Conservation (phyloP, 163 green algal genomes). For the Scenedesmus sp. region DNA sequence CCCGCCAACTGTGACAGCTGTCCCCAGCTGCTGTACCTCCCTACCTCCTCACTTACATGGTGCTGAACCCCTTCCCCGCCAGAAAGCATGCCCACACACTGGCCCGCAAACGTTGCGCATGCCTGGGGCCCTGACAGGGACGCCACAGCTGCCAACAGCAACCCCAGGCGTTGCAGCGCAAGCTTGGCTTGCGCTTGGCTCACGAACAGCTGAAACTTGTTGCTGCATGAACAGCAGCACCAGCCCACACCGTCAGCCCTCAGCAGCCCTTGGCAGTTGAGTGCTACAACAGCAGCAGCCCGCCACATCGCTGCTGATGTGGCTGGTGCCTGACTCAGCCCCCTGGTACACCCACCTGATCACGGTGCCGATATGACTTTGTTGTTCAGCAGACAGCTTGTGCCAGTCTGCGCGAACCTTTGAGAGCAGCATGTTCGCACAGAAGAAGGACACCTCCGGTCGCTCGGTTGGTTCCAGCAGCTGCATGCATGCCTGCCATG, state of each 20-base stretch:
- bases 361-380: not conserved
- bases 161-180: conserved; percentile 49
- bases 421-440: conserved; percentile 55
- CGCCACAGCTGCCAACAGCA: conserved; percentile 55
- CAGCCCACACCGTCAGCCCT: conserved; percentile 33
- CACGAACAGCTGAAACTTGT: conserved; percentile 49
- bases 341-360: conserved; percentile 46
- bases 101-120: conserved; percentile 29
- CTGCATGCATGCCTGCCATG: conserved; percentile 50
- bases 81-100: conserved; percentile 49
- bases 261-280: conserved; percentile 10
- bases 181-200: conserved; percentile 40
- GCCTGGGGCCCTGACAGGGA: conserved; percentile 39
- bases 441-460: conserved; percentile 51
- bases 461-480: conserved; percentile 21
- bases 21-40: not conserved
- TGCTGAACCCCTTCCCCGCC: conserved; percentile 38
- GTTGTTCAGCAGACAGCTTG: conserved; percentile 50
- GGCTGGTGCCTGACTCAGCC: not conserved
- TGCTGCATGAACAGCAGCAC: conserved; percentile 30
- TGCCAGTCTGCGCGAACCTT: conserved; percentile 53
- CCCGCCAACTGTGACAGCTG: not conserved
- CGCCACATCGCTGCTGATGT: not conserved
- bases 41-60: conserved; percentile 43
- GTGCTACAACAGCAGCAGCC: conserved; percentile 1